These are phyloP conservation scores for Nannizziopsis arthrosporioides DNA, from an alignment of 2,329 filamentous ascomycete genomes.

Conservation along the genomic window DNA sequence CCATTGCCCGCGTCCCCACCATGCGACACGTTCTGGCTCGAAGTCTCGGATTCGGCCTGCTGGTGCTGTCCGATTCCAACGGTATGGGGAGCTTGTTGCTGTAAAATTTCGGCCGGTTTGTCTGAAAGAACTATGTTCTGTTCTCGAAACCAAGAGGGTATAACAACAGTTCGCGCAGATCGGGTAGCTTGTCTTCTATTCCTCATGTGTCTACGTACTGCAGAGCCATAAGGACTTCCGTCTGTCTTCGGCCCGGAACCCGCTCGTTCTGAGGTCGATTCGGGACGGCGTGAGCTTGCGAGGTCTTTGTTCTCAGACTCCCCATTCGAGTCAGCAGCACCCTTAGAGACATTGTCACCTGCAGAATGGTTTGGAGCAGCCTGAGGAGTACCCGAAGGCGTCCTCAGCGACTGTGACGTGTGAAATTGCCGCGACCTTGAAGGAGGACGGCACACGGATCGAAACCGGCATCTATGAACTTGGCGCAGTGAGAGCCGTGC, in stretches of 20 bases:
- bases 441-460: slow-evolving; percentile 12
- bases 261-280: background rate
- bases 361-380: background rate
- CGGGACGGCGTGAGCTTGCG: background rate
- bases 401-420: slow-evolving; percentile 2
- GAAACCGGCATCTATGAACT: slow-evolving; percentile 12
- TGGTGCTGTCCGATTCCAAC: slow-evolving; percentile 22
- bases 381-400: background rate
- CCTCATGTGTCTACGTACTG: slow-evolving; percentile 28
- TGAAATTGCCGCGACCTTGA: slow-evolving; percentile 11
- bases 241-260: slow-evolving; percentile 17
- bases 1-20: slow-evolving; percentile 22
- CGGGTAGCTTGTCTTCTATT: slow-evolving; percentile 22
- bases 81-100: slow-evolving; percentile 17
- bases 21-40: slow-evolving; percentile 13
- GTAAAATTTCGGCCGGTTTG: slow-evolving; percentile 10
- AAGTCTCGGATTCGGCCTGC: slow-evolving; percentile 14
- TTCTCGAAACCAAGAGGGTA: slow-evolving; percentile 31
- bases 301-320: background rate
- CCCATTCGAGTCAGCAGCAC: background rate
- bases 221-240: slow-evolving; percentile 30
- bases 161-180: slow-evolving; percentile 17
- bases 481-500: slow-evolving; percentile 24
- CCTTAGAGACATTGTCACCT: background rate
- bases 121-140: slow-evolving; percentile 24